Conservation (phyloP, 192 early-diverging fungal genomes). For the Phlyctochytrium arcticum region DNA sequence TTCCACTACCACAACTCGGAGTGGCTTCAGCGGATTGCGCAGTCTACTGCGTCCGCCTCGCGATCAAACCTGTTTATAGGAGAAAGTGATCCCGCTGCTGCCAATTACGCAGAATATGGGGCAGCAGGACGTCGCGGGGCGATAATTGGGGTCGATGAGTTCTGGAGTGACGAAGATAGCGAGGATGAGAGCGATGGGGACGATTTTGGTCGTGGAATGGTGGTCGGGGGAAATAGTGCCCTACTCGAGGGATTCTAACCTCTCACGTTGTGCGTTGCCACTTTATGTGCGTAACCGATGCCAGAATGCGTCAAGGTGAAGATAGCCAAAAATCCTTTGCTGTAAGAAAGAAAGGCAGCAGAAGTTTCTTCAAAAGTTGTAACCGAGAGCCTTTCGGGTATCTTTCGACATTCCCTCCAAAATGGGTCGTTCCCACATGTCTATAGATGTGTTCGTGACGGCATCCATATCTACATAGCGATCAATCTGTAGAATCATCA, state of each 20-base stretch:
- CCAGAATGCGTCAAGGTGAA: neutral
- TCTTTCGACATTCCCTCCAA: constrained; percentile 32
- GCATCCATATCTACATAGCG: constrained; percentile 35
- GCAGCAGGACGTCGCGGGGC: constrained; percentile 9
- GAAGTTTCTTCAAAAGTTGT: constrained; percentile 15
- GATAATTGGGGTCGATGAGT: constrained; percentile 3
- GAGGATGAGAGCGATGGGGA: constrained; percentile 28
- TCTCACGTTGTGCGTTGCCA: neutral
- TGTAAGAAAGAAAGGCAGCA: neutral
- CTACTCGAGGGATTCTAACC: constrained; percentile 39
- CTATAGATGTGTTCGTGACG: constrained; percentile 37
- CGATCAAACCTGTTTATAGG: neutral
- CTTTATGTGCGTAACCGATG: neutral
- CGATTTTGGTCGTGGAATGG: constrained; percentile 26
- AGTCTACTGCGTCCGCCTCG: constrained; percentile 20
- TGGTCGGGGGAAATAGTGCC: constrained; percentile 43
- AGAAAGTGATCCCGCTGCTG: constrained; percentile 3
- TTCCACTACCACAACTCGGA: constrained; percentile 60
- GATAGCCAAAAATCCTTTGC: neutral
- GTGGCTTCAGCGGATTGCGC: constrained; percentile 44
- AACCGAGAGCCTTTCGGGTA: constrained; percentile 17
- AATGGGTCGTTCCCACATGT: constrained; percentile 42
- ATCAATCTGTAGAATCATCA: constrained; percentile 36
- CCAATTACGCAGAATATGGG: neutral
- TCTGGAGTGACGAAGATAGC: constrained; percentile 18